phyloP scores from a whole-genome alignment of 495 filamentous ascomycete species.

The Podospora comata region DNA sequence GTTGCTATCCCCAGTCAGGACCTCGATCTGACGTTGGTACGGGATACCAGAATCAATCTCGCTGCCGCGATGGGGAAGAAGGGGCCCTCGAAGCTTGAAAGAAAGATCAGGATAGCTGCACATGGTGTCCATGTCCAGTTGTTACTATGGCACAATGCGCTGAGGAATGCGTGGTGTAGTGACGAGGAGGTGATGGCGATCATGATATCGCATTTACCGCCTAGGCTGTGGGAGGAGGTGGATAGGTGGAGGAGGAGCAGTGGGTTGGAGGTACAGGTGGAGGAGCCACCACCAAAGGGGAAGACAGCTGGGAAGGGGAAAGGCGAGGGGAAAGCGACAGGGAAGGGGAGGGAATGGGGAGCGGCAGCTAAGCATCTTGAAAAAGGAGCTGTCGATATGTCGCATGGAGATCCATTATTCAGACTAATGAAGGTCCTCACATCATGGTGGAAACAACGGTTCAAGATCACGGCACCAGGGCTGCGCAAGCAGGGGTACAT shows the following conservation, averaged over 20 bases:
- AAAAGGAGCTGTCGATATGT: conserved; percentile 64
- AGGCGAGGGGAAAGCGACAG: conserved; percentile 40
- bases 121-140: conserved; percentile 89
- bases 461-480: conserved; percentile 70
- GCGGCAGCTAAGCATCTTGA: conserved; percentile 65
- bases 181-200: conserved; percentile 75
- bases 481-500: conserved; percentile 90
- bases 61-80: conserved; percentile 69
- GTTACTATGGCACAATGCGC: conserved; percentile 80
- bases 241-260: conserved; percentile 68
- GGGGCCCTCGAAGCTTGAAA: conserved; percentile 79
- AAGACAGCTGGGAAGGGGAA: conserved; percentile 36
- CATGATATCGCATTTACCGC: conserved; percentile 66
- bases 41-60: conserved; percentile 52
- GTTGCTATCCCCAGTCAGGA: conserved; percentile 45
- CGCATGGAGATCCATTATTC: conserved; percentile 77
- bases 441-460: conserved; percentile 85
- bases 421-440: conserved; percentile 70
- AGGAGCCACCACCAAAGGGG: not conserved
- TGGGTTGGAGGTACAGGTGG: conserved; percentile 48
- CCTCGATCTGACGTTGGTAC: conserved; percentile 72
- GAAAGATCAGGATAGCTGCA: conserved; percentile 68
- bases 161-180: conserved; percentile 84
- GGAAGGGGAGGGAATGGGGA: conserved; percentile 69
- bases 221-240: conserved; percentile 64